Evolutionary conservation across 2,329 filamentous ascomycete genomes (phyloP).

Genomic region (Phaeoacremonium minimum): DNA sequence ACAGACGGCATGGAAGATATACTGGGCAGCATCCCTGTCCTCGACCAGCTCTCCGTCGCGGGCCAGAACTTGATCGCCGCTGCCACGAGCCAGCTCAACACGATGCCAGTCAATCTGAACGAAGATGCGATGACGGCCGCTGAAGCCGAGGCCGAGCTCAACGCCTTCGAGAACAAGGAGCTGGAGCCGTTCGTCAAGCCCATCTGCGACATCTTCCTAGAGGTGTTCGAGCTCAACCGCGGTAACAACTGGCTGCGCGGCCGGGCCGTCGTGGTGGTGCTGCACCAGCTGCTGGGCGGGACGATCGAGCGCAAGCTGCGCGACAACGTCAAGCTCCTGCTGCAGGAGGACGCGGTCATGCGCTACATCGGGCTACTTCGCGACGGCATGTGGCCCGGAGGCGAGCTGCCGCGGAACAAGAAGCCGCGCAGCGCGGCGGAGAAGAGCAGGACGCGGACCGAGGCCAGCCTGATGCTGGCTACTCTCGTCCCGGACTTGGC

Average conservation of each 20-base stretch:
- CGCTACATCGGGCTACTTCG: constrained; percentile 71
- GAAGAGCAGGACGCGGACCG: constrained; percentile 75
- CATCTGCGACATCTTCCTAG: constrained; percentile 95
- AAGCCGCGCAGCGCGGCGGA: constrained; percentile 62
- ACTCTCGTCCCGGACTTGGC: constrained; percentile 88
- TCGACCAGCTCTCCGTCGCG: constrained; percentile 89
- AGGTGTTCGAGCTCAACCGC: constrained; percentile 89
- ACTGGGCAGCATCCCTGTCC: constrained; percentile 87
- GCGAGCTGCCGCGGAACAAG: constrained; percentile 44
- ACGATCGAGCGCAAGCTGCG: constrained; percentile 95
- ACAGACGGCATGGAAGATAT: constrained; percentile 98
- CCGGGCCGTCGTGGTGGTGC: constrained; percentile 88
- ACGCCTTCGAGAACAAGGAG: constrained; percentile 86
- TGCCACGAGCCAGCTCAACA: constrained; percentile 60
- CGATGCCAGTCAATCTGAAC: constrained; percentile 45
- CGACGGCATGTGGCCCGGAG: constrained; percentile 78
- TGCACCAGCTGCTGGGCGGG: constrained; percentile 91
- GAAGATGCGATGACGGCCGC: constrained; percentile 50
- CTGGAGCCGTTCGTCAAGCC: constrained; percentile 96
- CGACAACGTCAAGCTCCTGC: constrained; percentile 69
- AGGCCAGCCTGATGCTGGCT: constrained; percentile 84
- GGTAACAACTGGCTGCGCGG: constrained; percentile 97
- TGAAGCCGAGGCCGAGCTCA: constrained; percentile 90
- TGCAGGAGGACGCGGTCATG: constrained; percentile 75
- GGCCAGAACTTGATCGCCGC: constrained; percentile 87